A percentile compares a stretch with the other conserved stretches of the same genome.
Evolutionary conservation across 768 basidiomycete species (phyloP).

Genomic region (Botryobasidium botryosum): DNA sequence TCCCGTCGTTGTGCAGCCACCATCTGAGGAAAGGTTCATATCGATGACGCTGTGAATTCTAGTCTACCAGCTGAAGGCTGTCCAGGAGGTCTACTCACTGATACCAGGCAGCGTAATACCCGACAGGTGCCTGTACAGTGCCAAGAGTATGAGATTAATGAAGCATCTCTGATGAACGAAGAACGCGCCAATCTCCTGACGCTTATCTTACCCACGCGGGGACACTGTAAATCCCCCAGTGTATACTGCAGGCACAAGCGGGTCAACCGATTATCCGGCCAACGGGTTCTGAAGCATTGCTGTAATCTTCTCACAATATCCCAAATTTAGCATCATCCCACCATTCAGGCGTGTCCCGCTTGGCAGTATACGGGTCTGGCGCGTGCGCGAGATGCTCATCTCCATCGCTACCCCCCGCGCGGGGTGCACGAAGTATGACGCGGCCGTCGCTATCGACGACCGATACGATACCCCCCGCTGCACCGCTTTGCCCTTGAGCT

Average conservation of each 20-base stretch:
- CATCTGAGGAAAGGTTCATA: constrained; percentile 18
- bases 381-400: constrained; percentile 17
- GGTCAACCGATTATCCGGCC: not conserved
- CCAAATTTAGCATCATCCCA: constrained; percentile 39
- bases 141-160: constrained; percentile 2
- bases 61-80: too few relatives aligned
- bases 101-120: constrained; percentile 39
- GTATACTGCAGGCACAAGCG: constrained; percentile 21
- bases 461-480: constrained; percentile 10
- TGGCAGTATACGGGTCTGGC: not conserved
- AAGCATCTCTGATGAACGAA: not conserved
- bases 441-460: constrained; percentile 21
- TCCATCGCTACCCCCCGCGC: constrained; percentile 25
- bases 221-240: constrained; percentile 26
- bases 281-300: constrained; percentile 4
- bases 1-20: constrained; percentile 24
- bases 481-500: constrained; percentile 18
- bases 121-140: constrained; percentile 14
- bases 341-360: constrained; percentile 34
- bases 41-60: not conserved
- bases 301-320: constrained; percentile 28
- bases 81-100: constrained; percentile 21
- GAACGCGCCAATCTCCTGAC: not conserved
- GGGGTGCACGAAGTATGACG: constrained; percentile 24
- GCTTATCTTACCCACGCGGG: too few relatives aligned